These are phyloP conservation scores for Candida anglica DNA, from an alignment of 805 yeast species.

Conservation along the genomic window DNA sequence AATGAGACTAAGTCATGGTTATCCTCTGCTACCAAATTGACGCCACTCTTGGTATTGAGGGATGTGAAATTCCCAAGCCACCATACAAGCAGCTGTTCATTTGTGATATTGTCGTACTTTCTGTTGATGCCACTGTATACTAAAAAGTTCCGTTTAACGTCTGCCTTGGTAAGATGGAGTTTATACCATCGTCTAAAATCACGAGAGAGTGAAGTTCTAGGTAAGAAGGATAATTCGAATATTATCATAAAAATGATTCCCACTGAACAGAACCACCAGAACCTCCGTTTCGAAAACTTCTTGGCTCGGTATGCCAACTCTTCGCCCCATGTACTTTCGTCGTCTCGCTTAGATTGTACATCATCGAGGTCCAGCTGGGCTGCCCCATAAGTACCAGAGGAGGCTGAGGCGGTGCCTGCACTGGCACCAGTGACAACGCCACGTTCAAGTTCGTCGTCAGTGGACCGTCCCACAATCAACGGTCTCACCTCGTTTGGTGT, in stretches of 20 bases:
- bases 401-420: no score
- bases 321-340: no score
- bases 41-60: slow-evolving; percentile 15
- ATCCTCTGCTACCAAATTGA: slow-evolving; percentile 21
- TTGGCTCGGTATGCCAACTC: slow-evolving; percentile 5
- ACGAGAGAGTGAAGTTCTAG: slow-evolving; percentile 77
- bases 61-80: slow-evolving; percentile 26
- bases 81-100: slow-evolving; percentile 20
- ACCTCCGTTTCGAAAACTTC: slow-evolving; percentile 27
- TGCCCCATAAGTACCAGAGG: not conserved
- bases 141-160: slow-evolving; percentile 61
- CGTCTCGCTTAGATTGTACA: not conserved
- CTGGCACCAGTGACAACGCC: no score
- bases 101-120: slow-evolving; percentile 2
- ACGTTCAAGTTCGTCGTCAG: no score
- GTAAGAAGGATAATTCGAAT: slow-evolving; percentile 70
- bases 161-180: slow-evolving; percentile 59
- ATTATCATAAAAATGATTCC: slow-evolving; percentile 51
- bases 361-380: not conserved
- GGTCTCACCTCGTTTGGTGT: no score
- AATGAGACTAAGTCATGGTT: slow-evolving; percentile 20
- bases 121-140: slow-evolving; percentile 22
- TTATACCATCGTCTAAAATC: slow-evolving; percentile 77
- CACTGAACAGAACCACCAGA: slow-evolving; percentile 42
- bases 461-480: no score